These are phyloP conservation scores for Pichia sp. DNA, from an alignment of 1,139 yeast species.

Conservation along the genomic window DNA sequence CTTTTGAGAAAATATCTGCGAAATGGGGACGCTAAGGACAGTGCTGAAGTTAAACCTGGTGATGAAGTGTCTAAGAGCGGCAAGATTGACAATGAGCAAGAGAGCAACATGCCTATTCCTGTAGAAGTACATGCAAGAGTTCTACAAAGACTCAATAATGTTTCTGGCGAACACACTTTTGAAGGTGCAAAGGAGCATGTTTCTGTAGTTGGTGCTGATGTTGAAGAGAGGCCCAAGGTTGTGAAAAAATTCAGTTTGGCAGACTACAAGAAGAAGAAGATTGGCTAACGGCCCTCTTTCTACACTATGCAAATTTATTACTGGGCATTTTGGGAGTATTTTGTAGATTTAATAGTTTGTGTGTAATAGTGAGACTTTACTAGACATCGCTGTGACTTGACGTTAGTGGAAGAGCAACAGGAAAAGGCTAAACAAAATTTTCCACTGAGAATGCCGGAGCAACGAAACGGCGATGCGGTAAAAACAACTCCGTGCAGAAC, in stretches of 20 bases:
- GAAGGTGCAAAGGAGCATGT: neutral
- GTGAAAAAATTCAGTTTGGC: constrained; percentile 34
- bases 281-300: constrained; percentile 9
- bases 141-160: constrained; percentile 4
- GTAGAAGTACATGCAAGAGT: constrained; percentile 13
- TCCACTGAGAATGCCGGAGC: neutral
- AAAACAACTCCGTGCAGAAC: neutral
- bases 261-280: constrained; percentile 33
- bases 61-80: neutral
- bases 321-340: neutral
- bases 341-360: neutral
- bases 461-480: neutral
- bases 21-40: neutral
- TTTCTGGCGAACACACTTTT: neutral
- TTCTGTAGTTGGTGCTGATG: neutral
- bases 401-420: constrained; percentile 1
- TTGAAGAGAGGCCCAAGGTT: constrained; percentile 26
- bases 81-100: neutral
- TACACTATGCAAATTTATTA: neutral
- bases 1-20: constrained; percentile 10
- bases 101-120: constrained; percentile 13
- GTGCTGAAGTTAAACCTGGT: neutral
- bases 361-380: neutral
- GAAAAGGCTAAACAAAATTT: neutral
- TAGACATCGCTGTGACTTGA: constrained; percentile 6